Conservation (phyloP, 164 flowering plant genomes). For the Magnolia changhungtana region DNA sequence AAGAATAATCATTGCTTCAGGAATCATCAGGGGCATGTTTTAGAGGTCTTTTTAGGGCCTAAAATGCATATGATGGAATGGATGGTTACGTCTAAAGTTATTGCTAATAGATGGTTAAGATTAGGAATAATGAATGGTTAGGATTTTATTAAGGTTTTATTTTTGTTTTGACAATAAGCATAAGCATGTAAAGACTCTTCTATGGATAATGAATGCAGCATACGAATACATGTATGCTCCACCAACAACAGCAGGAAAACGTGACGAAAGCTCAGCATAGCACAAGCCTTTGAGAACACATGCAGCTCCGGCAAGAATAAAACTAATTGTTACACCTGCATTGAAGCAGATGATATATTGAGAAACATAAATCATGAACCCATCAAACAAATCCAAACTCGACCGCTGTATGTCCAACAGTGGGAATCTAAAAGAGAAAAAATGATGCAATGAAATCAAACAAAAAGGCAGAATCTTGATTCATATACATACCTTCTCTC, state of each 20-base stretch:
- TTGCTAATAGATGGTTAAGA: too few relatives aligned
- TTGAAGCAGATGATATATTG: neutral
- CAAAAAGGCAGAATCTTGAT: neutral
- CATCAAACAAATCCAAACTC: neutral
- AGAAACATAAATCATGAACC: too few relatives aligned
- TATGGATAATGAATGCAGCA: conserved; percentile 49
- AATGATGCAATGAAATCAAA: neutral
- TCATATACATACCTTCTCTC: neutral
- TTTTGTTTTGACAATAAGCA: too few relatives aligned
- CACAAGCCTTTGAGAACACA: conserved; percentile 90
- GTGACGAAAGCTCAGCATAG: conserved; percentile 89
- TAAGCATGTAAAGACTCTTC: neutral
- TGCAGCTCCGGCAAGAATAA: conserved; percentile 83
- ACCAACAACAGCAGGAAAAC: conserved; percentile 96
- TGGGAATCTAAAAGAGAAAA: neutral
- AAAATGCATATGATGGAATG: too few relatives aligned
- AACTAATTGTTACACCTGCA: conserved; percentile 93
- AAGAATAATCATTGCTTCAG: too few relatives aligned
- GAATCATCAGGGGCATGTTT: too few relatives aligned
- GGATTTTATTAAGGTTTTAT: too few relatives aligned
- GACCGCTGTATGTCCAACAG: neutral
- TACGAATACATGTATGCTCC: conserved; percentile 92
- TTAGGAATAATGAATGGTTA: too few relatives aligned
- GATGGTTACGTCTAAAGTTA: too few relatives aligned
- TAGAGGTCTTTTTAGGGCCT: too few relatives aligned